Conservation (phyloP, 164 flowering plant genomes). For the Amborella trichopoda region DNA sequence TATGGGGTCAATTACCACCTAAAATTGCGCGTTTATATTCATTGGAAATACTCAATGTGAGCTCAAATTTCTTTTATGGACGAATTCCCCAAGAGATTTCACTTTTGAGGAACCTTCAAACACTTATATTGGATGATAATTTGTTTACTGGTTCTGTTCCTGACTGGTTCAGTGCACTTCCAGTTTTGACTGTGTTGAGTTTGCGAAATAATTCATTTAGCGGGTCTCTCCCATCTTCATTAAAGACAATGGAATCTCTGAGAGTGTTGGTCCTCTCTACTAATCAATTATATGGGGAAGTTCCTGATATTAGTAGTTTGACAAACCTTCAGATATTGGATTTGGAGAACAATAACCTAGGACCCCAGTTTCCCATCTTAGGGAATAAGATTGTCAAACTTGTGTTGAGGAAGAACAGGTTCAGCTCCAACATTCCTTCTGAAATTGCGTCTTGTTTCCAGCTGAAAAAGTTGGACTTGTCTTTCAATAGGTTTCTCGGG, state of each 20-base stretch:
- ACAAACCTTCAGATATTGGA: slow-evolving; percentile 85
- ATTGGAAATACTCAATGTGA: slow-evolving; percentile 75
- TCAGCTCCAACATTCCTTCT: slow-evolving; percentile 52
- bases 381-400: slow-evolving; percentile 46
- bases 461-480: slow-evolving; percentile 60
- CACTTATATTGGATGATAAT: slow-evolving; percentile 73
- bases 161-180: slow-evolving; percentile 38
- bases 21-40: slow-evolving; percentile 49
- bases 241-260: slow-evolving; percentile 42
- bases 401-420: slow-evolving; percentile 61
- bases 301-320: slow-evolving; percentile 73
- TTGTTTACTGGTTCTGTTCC: slow-evolving; percentile 56
- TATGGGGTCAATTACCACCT: slow-evolving; percentile 78
- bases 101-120: slow-evolving; percentile 39
- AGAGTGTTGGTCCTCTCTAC: slow-evolving; percentile 62
- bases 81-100: slow-evolving; percentile 50
- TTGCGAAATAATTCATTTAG: slow-evolving; percentile 53
- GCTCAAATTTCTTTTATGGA: slow-evolving; percentile 67
- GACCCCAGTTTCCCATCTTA: slow-evolving; percentile 65
- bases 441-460: slow-evolving; percentile 52
- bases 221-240: slow-evolving; percentile 53
- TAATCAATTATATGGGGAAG: slow-evolving; percentile 58
- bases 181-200: slow-evolving; percentile 57
- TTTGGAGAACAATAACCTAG: slow-evolving; percentile 57
- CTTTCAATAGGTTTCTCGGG: slow-evolving; percentile 71